phyloP scores from a whole-genome alignment of 768 basidiomycete genomes.

The Wakefieldia striispora region DNA sequence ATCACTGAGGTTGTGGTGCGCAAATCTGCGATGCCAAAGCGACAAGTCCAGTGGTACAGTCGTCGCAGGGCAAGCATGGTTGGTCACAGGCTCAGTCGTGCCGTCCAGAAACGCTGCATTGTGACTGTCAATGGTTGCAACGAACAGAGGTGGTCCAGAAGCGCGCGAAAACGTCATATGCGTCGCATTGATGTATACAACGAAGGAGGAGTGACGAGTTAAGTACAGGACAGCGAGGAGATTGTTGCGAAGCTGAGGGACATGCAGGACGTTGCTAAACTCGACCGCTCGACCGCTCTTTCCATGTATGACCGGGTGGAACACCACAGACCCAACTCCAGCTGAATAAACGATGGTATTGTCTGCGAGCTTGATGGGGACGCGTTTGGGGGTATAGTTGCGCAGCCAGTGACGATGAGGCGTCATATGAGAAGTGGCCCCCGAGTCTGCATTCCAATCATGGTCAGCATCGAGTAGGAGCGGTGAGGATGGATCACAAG shows the following conservation, averaged over 20 bases:
- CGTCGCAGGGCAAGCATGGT: slow-evolving; percentile 1
- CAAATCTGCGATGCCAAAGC: slow-evolving; percentile 29
- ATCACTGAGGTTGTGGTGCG: slow-evolving; percentile 28
- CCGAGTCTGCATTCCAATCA: too few relatives aligned
- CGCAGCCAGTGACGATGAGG: too few relatives aligned
- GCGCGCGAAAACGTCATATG: background rate
- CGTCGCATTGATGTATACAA: slow-evolving; percentile 3
- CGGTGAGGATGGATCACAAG: too few relatives aligned
- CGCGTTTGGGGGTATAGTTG: too few relatives aligned
- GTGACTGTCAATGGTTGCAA: slow-evolving; percentile 7
- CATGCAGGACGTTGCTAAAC: slow-evolving; percentile 20
- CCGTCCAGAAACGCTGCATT: slow-evolving; percentile 23
- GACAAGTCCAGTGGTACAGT: slow-evolving; percentile 10
- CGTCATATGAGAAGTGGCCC: too few relatives aligned
- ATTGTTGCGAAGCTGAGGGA: slow-evolving; percentile 8
- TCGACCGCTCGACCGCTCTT: slow-evolving; percentile 6
- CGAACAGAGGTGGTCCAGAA: slow-evolving; percentile 1
- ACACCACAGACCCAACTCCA: slow-evolving; percentile 1
- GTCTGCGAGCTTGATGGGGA: too few relatives aligned
- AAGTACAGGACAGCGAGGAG: too few relatives aligned
- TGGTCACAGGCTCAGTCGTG: background rate
- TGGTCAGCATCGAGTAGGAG: too few relatives aligned
- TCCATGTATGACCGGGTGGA: slow-evolving; percentile 3
- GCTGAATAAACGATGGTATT: background rate
- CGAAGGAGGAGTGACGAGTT: background rate